Evolutionary conservation across 2,329 filamentous ascomycete genomes (phyloP), one percentile per base, ranked within the genome.

Genomic region (Sporothrix brunneoviolacea): DNA sequence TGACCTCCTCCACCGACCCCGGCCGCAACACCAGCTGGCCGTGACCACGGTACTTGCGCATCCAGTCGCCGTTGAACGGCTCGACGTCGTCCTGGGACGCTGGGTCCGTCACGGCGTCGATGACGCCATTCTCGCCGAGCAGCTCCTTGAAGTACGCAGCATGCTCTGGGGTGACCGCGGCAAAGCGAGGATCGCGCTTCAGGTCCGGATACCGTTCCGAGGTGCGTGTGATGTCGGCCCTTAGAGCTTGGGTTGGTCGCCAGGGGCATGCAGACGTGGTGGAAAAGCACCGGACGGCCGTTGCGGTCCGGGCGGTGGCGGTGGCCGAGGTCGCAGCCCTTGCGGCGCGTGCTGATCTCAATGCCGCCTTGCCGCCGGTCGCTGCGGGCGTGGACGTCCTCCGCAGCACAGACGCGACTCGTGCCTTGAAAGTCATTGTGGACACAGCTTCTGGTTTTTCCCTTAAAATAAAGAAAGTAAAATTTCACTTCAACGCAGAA

Each of bases 11-110:
- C 0, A 88, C 91, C 15, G 81, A 86, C 46, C 77, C 80, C 10
- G 93, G 93, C 70, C 90, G 94, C 55, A 98, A 72, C 4, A 97
- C 90, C 22, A 98, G 73, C 62, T 84, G 82, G 54, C 88, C 83
- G 68, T 96, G 90, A 27, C 93, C 94, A 54, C 88, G 84, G 73
- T 95, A 98, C 71, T 98, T 98, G 69, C 88, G 84, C 91, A 98
- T 96, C 93, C 94, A 98, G 71, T 98, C 93, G 64, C 84, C 82
- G 69, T 98, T 98, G 77, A 90, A 98, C 8, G 87, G 80, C 65
- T 93, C 88, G 57, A 97, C 77, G 64, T 97, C 93, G 60, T 88
- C 86, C 3, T 76, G 71, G 13, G 82, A 65, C 27, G 70, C 82
- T 67, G 91, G 82, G 58, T 80, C 69, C 4, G 82, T 88, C 49